phyloP scores from a whole-genome alignment of 106 monocot genomes.

The Dendrobium catenatum region DNA sequence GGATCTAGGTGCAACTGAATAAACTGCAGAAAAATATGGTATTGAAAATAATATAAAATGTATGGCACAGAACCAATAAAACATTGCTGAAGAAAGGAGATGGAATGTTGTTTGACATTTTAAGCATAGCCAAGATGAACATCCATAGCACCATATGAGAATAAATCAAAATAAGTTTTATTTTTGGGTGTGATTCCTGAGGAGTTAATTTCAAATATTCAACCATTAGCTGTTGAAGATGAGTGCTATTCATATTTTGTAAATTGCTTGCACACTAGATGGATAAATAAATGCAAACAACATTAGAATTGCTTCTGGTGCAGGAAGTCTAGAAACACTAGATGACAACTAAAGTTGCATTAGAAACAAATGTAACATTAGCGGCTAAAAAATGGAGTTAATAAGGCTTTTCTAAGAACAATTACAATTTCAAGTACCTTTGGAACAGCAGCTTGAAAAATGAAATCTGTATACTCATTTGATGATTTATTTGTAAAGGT shows the following conservation, averaged over 20 bases:
- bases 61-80: too few species aligned
- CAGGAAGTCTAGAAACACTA: neutral
- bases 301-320: too few species aligned
- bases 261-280: too few species aligned
- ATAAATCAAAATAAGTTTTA: neutral
- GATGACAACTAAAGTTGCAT: neutral
- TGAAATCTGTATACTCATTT: slow-evolving; percentile 62
- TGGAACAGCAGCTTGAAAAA: slow-evolving; percentile 98
- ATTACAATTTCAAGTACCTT: slow-evolving; percentile 45
- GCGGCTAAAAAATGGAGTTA: neutral
- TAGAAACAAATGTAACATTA: neutral
- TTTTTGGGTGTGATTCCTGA: neutral
- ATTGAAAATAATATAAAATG: too few species aligned
- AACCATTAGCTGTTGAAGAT: neutral
- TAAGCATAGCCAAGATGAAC: too few species aligned
- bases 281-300: too few species aligned
- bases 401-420: neutral
- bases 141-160: too few species aligned
- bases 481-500: slow-evolving; percentile 71
- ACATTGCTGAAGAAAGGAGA: too few species aligned
- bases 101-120: too few species aligned
- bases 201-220: neutral
- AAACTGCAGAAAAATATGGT: slow-evolving; percentile 32
- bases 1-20: slow-evolving; percentile 82
- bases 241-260: neutral